Evolutionary conservation across 176 grass and related monocot species (phyloP).

Genomic region (Rhynchospora breviuscula): DNA sequence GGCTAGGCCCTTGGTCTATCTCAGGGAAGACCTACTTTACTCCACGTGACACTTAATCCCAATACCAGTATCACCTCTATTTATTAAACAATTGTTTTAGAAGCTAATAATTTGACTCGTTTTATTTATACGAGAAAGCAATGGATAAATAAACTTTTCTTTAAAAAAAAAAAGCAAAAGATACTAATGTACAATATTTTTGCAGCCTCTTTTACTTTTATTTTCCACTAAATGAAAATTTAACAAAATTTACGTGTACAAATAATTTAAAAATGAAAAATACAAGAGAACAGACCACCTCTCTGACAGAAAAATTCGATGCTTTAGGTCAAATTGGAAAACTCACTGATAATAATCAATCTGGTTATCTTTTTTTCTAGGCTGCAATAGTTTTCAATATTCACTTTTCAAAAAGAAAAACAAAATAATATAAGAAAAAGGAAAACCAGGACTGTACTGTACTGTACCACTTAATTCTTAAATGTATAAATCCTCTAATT

Average conservation of each 20-base stretch:
- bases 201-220: background rate
- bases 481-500: slow-evolving; percentile 8
- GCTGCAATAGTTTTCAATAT: too few species aligned
- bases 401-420: too few species aligned
- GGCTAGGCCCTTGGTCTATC: too few species aligned
- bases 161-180: background rate
- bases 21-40: too few species aligned
- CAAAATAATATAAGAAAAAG: background rate
- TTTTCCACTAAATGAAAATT: background rate
- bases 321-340: background rate
- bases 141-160: background rate
- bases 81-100: background rate
- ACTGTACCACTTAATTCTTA: background rate
- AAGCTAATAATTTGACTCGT: background rate
- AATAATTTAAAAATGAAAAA: background rate
- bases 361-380: too few species aligned
- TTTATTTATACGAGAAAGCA: background rate
- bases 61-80: too few species aligned
- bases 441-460: background rate
- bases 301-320: background rate
- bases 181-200: background rate
- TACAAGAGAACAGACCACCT: background rate
- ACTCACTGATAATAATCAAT: background rate
- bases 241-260: background rate
- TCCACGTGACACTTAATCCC: too few species aligned